Base-by-base conservation (phyloP, 768 basidiomycete genomes). In the Podaxis mareebaensis region DNA sequence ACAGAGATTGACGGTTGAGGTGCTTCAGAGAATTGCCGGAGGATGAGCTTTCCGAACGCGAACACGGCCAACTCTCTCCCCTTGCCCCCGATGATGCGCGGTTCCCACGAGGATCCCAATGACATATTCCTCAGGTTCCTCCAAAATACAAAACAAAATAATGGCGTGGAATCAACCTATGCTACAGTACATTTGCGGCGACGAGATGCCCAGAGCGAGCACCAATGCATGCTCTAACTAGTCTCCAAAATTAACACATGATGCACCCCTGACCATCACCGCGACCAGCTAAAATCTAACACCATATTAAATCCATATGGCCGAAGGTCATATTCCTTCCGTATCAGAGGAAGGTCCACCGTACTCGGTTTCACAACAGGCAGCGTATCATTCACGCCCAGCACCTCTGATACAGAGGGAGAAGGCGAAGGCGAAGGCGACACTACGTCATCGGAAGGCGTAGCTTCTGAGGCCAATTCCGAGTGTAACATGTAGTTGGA, bases 281-380 rank as follows among this genome's bases (percentile, higher is more conserved):
- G 63, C 10, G 70, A 81, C 91, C 90, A 92, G 53, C 87, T 80
- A 71, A 93, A 85, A 71, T 95, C 93, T 48, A 95, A 62, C 42
- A 92, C 77, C 62, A 93, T 75, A 48, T 85, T 86, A 49, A 95
- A 76, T 8, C 92, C 92, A 73, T 89, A 86, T 11, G 82, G 81
- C 28, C 87, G 84, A 64, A 95, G 73, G 71, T 94, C 92, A 68
- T 91, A 87, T 70, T 90, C 85, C 67, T 77, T 74, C 46, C 83
- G 78, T 53, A 77, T 66, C 53, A 77, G 64, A 3, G 75, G 72
- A 8, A 71, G 67, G 46, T 61, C 53, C 58, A 64, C 51, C 64
- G 69, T 52, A 42, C 54, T 53, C 65, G 67, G 64, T 22, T 64
- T 8, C 38, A 60, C 12, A 30, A 60, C 36, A 57, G 60, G 58